Percentiles rank a stretch among this genome's conserved stretches.
Conservation (phyloP, 1,284 basidiomycete species). For the Fereydounia khargensis region DNA sequence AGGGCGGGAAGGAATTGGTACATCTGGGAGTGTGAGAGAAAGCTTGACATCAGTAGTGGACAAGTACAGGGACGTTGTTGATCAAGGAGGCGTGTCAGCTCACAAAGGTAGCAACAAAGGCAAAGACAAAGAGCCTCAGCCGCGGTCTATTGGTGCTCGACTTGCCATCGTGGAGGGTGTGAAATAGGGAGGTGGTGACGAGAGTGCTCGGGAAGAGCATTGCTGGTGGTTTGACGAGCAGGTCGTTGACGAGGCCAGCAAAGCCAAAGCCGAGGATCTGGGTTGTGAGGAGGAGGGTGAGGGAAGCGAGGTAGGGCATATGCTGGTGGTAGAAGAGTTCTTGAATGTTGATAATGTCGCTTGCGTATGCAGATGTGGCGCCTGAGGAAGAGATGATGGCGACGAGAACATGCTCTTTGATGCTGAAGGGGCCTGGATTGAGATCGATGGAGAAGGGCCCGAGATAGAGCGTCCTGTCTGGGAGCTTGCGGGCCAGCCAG, state of each 20-base stretch:
- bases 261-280: constrained; percentile 56
- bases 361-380: constrained; percentile 53
- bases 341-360: constrained; percentile 57
- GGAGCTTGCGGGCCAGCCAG: constrained; percentile 53
- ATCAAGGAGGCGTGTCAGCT: no score
- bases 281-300: constrained; percentile 53
- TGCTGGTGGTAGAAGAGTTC: constrained; percentile 55
- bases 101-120: constrained; percentile 58
- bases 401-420: constrained; percentile 59
- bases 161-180: constrained; percentile 61
- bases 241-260: constrained; percentile 51
- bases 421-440: constrained; percentile 62
- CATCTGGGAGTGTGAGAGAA: no score
- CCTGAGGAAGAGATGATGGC: constrained; percentile 62
- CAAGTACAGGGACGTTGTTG: no score
- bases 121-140: constrained; percentile 60
- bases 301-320: constrained; percentile 44
- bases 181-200: constrained; percentile 61
- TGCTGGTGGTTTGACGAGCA: constrained; percentile 53
- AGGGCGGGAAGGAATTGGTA: constrained; percentile 62
- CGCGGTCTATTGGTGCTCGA: constrained; percentile 55
- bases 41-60: no score
- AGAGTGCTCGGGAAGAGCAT: constrained; percentile 61
- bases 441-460: constrained; percentile 53
- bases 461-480: constrained; percentile 49